Conservation (phyloP, 2,329 filamentous ascomycete species). For the Sporothrix humicola region DNA sequence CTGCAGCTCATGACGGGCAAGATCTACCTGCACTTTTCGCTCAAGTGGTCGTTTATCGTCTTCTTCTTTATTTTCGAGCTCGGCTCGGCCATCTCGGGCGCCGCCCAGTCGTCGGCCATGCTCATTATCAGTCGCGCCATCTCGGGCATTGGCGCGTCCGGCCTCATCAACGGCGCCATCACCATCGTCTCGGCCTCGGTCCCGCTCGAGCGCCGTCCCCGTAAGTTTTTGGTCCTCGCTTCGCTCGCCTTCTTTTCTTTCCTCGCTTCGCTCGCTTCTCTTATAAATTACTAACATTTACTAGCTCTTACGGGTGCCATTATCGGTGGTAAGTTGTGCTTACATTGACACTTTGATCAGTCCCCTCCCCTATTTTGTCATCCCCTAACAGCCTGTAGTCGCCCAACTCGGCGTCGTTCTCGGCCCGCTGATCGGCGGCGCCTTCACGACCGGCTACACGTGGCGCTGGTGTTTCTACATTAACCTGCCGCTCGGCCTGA, state of each 20-base stretch:
- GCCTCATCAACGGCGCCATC: constrained; percentile 58
- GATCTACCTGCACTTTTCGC: constrained; percentile 53
- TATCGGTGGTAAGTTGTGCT: constrained; percentile 37
- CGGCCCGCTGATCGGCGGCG: constrained; percentile 56
- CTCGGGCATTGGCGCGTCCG: constrained; percentile 59
- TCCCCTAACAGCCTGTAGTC: constrained; percentile 32
- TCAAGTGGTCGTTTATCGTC: constrained; percentile 50
- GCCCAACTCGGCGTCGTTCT: constrained; percentile 53
- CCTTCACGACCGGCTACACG: constrained; percentile 48
- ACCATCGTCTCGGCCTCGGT: constrained; percentile 54
- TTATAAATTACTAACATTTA: constrained; percentile 31
- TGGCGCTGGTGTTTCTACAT: constrained; percentile 59
- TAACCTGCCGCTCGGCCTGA: constrained; percentile 53
- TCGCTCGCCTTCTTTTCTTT: not conserved
- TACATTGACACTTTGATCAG: constrained; percentile 26
- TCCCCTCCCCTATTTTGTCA: too few relatives aligned
- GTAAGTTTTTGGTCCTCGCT: constrained; percentile 20
- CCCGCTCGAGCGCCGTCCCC: constrained; percentile 50
- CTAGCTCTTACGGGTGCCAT: constrained; percentile 39
- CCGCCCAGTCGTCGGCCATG: constrained; percentile 54
- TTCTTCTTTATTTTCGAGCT: constrained; percentile 60
- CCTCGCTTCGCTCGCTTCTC: not conserved
- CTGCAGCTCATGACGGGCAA: constrained; percentile 60
- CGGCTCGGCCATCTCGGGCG: constrained; percentile 60
- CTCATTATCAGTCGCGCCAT: constrained; percentile 62